These are phyloP conservation scores for Adansonia rubrostipa DNA, from an alignment of 441 rosid species.

Conservation along the genomic window DNA sequence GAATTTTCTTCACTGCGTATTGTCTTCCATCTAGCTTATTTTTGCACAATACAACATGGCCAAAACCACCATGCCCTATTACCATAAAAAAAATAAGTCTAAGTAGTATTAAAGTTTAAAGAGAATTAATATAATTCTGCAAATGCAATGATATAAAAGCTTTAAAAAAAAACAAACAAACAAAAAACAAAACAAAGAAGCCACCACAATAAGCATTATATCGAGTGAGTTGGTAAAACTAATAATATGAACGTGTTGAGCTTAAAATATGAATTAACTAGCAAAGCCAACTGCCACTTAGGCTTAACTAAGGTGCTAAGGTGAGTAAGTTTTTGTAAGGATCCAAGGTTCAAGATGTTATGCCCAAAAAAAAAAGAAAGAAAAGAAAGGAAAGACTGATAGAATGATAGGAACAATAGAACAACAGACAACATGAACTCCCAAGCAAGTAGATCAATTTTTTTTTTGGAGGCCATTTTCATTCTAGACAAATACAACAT, in stretches of 20 bases:
- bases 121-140: slow-evolving; percentile 12
- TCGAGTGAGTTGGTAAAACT: slow-evolving; percentile 18
- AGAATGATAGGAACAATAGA: not conserved
- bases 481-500: not conserved
- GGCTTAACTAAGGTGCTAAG: slow-evolving; percentile 7
- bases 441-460: slow-evolving; percentile 12
- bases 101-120: slow-evolving; percentile 20
- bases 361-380: not conserved
- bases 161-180: slow-evolving; percentile 7
- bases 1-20: slow-evolving; percentile 97
- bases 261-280: not conserved
- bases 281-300: not conserved
- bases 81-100: slow-evolving; percentile 26
- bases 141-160: not conserved
- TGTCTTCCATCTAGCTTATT: slow-evolving; percentile 99
- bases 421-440: not conserved
- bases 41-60: slow-evolving; percentile 92
- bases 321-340: not conserved
- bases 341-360: not conserved
- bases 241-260: not conserved
- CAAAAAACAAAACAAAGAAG: slow-evolving; percentile 17
- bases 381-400: not conserved
- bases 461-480: slow-evolving; percentile 7
- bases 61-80: slow-evolving; percentile 97
- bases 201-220: slow-evolving; percentile 3